phyloP scores from a whole-genome alignment of 139 green algal genomes.

The Chlamydomonas schloesseri region DNA sequence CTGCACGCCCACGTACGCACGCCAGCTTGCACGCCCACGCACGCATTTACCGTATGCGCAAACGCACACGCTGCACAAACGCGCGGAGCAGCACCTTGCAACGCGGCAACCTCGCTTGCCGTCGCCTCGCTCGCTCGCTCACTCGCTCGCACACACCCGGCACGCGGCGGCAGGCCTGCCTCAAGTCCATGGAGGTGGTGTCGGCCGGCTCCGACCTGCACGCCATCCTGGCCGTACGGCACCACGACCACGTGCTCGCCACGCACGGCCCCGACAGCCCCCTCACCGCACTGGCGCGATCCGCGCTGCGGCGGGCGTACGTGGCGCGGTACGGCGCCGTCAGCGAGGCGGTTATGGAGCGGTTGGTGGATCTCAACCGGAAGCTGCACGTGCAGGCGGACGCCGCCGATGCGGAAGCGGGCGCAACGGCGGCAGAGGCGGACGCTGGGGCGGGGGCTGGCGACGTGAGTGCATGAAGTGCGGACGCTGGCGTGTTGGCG shows the following conservation, averaged over 20 bases:
- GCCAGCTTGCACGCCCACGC: too few species aligned
- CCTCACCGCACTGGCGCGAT: neutral
- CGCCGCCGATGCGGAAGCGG: too few species aligned
- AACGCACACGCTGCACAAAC: too few species aligned
- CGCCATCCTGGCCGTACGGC: conserved; percentile 8
- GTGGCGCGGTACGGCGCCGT: conserved; percentile 32
- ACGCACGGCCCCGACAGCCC: conserved; percentile 2
- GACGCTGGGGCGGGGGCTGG: neutral
- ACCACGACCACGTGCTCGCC: neutral
- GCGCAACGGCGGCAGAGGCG: too few species aligned
- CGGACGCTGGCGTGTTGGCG: too few species aligned
- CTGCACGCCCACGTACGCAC: too few species aligned
- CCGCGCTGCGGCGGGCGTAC: conserved; percentile 19
- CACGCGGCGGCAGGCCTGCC: conserved; percentile 16
- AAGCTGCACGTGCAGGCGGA: neutral
- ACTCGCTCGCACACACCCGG: too few species aligned
- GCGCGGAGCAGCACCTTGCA: too few species aligned
- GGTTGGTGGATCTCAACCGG: conserved; percentile 6
- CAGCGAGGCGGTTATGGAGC: neutral
- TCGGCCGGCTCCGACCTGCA: conserved; percentile 42
- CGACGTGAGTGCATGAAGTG: too few species aligned
- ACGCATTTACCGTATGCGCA: too few species aligned
- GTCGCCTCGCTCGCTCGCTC: too few species aligned
- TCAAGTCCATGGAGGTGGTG: conserved; percentile 31
- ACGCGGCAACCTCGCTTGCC: too few species aligned